Conservation (phyloP, 176 grass and related monocot species). For the Avena eriantha region DNA sequence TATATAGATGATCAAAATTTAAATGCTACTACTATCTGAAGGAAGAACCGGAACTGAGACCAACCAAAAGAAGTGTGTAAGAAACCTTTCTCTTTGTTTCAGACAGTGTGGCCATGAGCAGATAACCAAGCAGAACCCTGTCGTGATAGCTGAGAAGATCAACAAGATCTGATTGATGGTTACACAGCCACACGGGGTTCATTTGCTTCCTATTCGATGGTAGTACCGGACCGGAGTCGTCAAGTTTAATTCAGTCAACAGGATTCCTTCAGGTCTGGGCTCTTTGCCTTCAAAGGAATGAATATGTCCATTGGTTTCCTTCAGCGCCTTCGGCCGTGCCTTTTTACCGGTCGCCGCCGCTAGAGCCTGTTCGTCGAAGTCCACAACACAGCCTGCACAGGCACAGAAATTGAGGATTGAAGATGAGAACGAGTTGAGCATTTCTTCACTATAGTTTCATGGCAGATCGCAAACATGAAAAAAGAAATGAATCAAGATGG, state of each 20-base stretch:
- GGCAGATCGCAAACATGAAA: too few species aligned
- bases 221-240: not conserved
- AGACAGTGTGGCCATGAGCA: conserved; percentile 28
- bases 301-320: too few species aligned
- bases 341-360: too few species aligned
- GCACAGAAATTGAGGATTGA: too few species aligned
- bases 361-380: too few species aligned
- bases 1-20: conserved; percentile 33
- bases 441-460: too few species aligned
- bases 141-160: conserved; percentile 76
- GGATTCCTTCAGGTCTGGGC: conserved; percentile 44
- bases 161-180: conserved; percentile 63
- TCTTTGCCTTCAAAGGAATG: not conserved
- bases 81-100: not conserved
- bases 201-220: conserved; percentile 15
- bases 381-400: too few species aligned
- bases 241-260: conserved; percentile 38
- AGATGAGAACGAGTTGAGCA: too few species aligned
- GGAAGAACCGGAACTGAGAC: not conserved
- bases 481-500: too few species aligned
- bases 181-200: not conserved
- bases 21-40: not conserved
- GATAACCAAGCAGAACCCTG: conserved; percentile 74
- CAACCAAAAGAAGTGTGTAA: not conserved
- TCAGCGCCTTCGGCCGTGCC: too few species aligned